phyloP scores from a whole-genome alignment of 768 basidiomycete genomes.

The Mycena polygramma region DNA sequence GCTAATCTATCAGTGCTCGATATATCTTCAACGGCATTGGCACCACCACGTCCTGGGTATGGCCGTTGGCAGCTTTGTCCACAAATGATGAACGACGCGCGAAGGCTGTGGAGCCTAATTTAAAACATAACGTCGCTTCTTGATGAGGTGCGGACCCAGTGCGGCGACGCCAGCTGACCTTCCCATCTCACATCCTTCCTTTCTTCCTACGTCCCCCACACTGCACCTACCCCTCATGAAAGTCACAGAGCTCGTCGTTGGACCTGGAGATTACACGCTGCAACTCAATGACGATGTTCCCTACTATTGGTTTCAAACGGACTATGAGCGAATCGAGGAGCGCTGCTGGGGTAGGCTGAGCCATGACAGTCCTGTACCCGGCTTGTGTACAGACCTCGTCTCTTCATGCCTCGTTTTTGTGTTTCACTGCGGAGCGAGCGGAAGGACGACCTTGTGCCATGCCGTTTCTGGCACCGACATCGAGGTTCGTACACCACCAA shows the following conservation, averaged over 20 bases:
- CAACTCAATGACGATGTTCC: not conserved
- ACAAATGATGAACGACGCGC: too few relatives aligned
- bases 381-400: constrained; percentile 29
- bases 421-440: constrained; percentile 23
- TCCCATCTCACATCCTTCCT: constrained; percentile 2
- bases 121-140: constrained; percentile 3
- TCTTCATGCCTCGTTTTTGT: constrained; percentile 29
- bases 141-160: not conserved
- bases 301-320: constrained; percentile 18
- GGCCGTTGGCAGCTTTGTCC: too few relatives aligned
- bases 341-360: constrained; percentile 25
- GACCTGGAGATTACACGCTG: constrained; percentile 19
- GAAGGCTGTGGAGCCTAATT: too few relatives aligned
- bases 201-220: constrained; percentile 18
- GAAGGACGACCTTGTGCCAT: constrained; percentile 26
- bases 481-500: constrained; percentile 13
- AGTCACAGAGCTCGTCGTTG: too few relatives aligned
- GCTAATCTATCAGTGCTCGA: too few relatives aligned
- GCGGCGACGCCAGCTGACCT: constrained; percentile 4
- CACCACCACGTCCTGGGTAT: too few relatives aligned
- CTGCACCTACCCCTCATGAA: too few relatives aligned
- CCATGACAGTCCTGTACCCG: constrained; percentile 14
- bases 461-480: constrained; percentile 26
- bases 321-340: constrained; percentile 30
- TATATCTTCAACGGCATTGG: too few relatives aligned